A percentile compares a stretch with the other conserved stretches of the same genome.
These are phyloP conservation scores for Aureobasidium sp. DNA, from an alignment of 2,329 filamentous ascomycete genomes.

Conservation along the genomic window DNA sequence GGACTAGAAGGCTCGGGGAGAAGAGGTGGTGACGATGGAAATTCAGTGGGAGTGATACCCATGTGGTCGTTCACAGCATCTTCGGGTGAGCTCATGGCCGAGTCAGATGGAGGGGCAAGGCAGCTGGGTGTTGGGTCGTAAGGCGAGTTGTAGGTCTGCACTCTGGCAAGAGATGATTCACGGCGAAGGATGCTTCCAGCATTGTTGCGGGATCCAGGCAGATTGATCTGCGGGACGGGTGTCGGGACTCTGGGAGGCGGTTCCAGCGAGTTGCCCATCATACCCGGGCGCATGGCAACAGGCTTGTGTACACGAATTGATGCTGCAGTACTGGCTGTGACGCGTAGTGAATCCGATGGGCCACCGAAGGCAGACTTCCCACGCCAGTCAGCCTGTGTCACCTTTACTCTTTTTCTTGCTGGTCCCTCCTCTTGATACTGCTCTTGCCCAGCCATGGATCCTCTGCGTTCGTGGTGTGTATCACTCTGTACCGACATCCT, in stretches of 20 bases:
- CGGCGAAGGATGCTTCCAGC: conserved; percentile 16
- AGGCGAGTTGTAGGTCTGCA: conserved; percentile 17
- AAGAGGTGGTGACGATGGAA: conserved; percentile 85
- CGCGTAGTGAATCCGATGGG: conserved; percentile 64
- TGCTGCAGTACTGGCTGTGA: conserved; percentile 84
- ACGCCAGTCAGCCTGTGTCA: conserved; percentile 65
- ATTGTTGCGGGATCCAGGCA: conserved; percentile 9
- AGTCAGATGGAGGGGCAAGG: conserved; percentile 30
- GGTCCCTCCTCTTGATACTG: conserved; percentile 43
- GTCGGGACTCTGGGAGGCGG: conserved; percentile 71
- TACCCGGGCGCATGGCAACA: conserved; percentile 46
- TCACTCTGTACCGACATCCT: conserved; percentile 32
- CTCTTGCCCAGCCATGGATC: conserved; percentile 15
- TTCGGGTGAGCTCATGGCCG: conserved; percentile 38
- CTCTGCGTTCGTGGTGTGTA: conserved; percentile 9
- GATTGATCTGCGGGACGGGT: conserved; percentile 54
- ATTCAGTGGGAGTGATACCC: conserved; percentile 50
- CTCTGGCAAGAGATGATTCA: conserved; percentile 18
- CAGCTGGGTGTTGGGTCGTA: conserved; percentile 20
- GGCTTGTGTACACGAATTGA: conserved; percentile 81
- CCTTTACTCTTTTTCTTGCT: conserved; percentile 71
- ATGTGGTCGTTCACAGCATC: conserved; percentile 42
- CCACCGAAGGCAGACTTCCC: conserved; percentile 65
- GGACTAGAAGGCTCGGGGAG: conserved; percentile 77
- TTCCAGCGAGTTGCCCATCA: conserved; percentile 52